These are phyloP conservation scores for Crithidia sp. DNA, from an alignment of 208 protist species.

Conservation along the genomic window DNA sequence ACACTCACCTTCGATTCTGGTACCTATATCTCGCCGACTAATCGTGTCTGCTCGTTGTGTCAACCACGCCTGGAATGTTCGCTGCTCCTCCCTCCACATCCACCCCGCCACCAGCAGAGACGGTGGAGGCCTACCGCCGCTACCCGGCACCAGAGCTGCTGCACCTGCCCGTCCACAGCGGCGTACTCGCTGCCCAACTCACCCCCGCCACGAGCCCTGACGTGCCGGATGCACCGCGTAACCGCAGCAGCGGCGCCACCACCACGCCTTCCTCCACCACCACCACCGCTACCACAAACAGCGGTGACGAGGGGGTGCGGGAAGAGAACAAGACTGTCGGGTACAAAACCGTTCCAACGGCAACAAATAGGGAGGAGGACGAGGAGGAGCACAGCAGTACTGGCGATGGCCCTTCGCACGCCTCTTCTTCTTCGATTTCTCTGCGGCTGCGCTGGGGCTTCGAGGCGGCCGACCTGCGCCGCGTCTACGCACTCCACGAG, in stretches of 20 bases:
- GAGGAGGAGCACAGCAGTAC: neutral
- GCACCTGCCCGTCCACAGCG: neutral
- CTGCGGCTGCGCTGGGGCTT: conserved; percentile 77
- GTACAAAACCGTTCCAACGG: neutral
- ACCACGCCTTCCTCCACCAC: neutral
- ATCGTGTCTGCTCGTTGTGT: too few species aligned
- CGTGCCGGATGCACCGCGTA: too few species aligned
- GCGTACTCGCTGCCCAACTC: too few species aligned
- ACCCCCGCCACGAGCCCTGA: too few species aligned
- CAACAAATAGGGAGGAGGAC: neutral
- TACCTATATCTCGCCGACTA: too few species aligned
- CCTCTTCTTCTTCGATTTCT: neutral
- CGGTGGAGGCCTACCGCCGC: conserved; percentile 9
- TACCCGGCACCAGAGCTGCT: conserved; percentile 28
- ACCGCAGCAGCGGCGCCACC: too few species aligned
- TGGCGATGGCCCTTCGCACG: neutral
- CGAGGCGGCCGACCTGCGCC: conserved; percentile 39
- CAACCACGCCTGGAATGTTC: neutral
- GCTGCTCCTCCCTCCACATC: neutral
- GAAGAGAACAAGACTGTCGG: conserved; percentile 3
- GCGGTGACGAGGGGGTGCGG: neutral
- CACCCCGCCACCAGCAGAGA: neutral
- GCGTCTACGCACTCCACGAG: conserved; percentile 60
- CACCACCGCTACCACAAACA: neutral
- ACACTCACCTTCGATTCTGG: too few species aligned